Evolutionary conservation across 2,329 filamentous ascomycete genomes (phyloP), one percentile per base, ranked within the genome.

Genomic region (Aspergillus luchuensis): DNA sequence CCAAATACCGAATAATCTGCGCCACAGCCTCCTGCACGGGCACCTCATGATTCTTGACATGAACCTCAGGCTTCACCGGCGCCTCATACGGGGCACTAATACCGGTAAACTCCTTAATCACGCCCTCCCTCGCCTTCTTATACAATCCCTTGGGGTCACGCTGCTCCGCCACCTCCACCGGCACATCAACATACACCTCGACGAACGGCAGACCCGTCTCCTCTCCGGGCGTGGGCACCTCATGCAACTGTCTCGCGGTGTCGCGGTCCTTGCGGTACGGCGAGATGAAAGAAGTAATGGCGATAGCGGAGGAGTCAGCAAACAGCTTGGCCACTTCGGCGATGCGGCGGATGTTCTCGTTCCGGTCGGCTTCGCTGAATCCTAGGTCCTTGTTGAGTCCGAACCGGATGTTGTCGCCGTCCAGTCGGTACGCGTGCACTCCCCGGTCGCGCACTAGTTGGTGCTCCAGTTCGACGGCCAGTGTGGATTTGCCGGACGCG

Each of bases 381-480:
- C 94, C 94, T 10, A 99, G 86, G 81, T 98, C 94, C 80, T 96
- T 96, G 87, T 98, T 99, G 68, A 99, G 85, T 15, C 95, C 95
- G 81, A 98, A 97, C 63, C 95, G 94, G 67, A 99, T 90, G 80
- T 99, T 99, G 85, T 99, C 95, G 72, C 94, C 95, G 79, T 99
- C 95, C 30, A 99, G 89, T 56, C 95, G 89, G 85, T 99, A 99
- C 62, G 93, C 91, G 58, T 89, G 82, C 55, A 95, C 82, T 47
- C 89, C 90, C 77, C 96, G 92, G 59, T 72, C 67, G 58, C 64
- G 68, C 58, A 99, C 87, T 36, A 99, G 89, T 78, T 97, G 92
- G 82, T 97, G 94, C 84, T 99, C 95, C 43, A 99, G 90, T 15
- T 95, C 95, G 2, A 92, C 96, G 58, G 95, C 95, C 64, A 99